These are phyloP conservation scores for Chrysoporthe cubensis DNA, from an alignment of 2,329 filamentous ascomycete species.

Conservation along the genomic window DNA sequence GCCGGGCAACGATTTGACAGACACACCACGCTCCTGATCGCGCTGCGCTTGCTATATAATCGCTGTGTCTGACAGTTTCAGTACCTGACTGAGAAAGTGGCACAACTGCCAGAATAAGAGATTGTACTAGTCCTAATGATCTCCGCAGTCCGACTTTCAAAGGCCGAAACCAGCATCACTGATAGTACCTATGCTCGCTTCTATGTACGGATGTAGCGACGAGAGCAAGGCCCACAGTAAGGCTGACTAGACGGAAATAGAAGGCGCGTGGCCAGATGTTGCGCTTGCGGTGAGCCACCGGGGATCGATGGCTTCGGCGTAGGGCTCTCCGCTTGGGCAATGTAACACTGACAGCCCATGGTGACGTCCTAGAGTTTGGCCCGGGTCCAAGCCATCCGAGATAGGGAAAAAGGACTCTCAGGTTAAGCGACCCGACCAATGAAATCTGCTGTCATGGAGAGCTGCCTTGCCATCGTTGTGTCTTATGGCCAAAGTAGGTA, in stretches of 20 bases:
- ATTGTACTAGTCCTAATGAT: background rate
- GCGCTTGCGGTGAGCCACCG: background rate
- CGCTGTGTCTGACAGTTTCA: background rate
- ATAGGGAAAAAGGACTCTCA: background rate
- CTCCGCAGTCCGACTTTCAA: no score
- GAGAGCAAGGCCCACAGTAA: background rate
- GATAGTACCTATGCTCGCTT: no score
- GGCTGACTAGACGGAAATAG: constrained; percentile 5
- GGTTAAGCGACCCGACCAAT: background rate
- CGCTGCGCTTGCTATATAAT: background rate
- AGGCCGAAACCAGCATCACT: background rate
- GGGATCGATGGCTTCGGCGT: background rate
- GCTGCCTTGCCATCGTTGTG: background rate
- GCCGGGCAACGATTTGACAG: background rate
- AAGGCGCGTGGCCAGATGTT: background rate
- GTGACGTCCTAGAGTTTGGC: background rate
- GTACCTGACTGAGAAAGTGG: background rate
- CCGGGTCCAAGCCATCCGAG: background rate
- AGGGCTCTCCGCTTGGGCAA: constrained; percentile 1
- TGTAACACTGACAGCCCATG: background rate
- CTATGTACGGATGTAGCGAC: background rate
- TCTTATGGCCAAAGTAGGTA: background rate
- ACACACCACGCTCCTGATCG: background rate
- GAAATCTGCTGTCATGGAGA: background rate
- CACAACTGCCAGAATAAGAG: background rate